Base-by-base conservation (phyloP, 192 early-diverging fungal genomes). In the Entomortierella parvispora region DNA sequence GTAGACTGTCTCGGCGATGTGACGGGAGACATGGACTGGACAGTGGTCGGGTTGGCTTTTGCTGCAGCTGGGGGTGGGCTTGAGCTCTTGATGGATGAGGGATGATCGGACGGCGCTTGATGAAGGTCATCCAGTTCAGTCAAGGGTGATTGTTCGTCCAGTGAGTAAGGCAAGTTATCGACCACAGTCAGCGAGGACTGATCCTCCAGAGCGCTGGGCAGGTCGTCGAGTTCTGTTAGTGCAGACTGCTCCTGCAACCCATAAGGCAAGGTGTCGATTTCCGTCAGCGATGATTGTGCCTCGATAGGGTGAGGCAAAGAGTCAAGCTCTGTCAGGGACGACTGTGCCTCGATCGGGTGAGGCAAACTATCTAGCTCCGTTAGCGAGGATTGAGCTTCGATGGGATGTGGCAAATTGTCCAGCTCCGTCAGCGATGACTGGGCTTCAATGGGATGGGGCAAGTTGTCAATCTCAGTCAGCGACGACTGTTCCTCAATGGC, bases 401-500 rank as follows among this genome's bases (percentile, higher is more conserved):
- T 25, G 2, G 23, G 15, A 10, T 20, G n/a, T 2, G 74, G 74
- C 15, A 63, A 31, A 17, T 54, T 51, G 22, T 76, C 71, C 4
- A 74, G 31, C 5, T 53, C 70, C 1, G 70, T 72, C n/a, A 76
- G 20, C 4, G 72, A 34, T 0, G 72, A 51, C 33, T 57, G 55
- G 9, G 32, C 55, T 22, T 18, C 5, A 15, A 56, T 18, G 2
- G 18, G 15, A 10, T 20, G n/a, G 7, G 74, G 74, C 15, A 63
- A 31, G 18, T 54, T 51, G 22, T 76, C 71, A 8, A 76, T 46
- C 8, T 55, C 71, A 2, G 71, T 75, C 20, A 77, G 18, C 15
- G 74, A 68, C 18, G 74, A 77, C 28, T 77, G 74, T 17, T 57
- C 23, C 25, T 77, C 74, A 31, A 77, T 68, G 1, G 71, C 26